Evolutionary conservation across 2,329 filamentous ascomycete genomes (phyloP), one percentile per base, ranked within the genome.

Genomic region (Exserohilum rostratum): DNA sequence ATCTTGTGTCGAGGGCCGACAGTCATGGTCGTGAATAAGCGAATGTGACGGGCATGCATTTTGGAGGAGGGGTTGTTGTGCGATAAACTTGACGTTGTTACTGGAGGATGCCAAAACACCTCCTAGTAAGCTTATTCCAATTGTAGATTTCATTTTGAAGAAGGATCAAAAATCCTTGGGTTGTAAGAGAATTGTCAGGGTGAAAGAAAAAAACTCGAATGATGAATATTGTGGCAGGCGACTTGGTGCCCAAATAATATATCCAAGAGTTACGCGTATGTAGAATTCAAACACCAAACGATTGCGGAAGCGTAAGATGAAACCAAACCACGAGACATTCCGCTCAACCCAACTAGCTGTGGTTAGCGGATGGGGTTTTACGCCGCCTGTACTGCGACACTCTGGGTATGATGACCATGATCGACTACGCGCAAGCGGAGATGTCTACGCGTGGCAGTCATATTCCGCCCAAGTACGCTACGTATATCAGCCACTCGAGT

Each of bases 41-140:
- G 65, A 61, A 18, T 63, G 55, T 12, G 66, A 68, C 1, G 69
- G 65, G 29, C 69, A 72, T 3, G 62, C 62, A 10, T 68, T 58
- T 6, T 64, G 46, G 3, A 71, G 33, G 6, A 71, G 50, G 2
- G 62, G 60, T 17, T 66, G 46, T 40, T 70, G 66, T 12, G 58
- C 53, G 10, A 68, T 22, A 1, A 58, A 38, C n/a, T 67, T 50
- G 15, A 66, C 18, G 22, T 70, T 67, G 29, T 65, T 39, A 25
- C 55, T 62, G 12, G 58, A 58, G 2, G 69, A 52, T 34, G 67
- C 67, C 10, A 65, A 39, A 5, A 63, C 61, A n/a, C 62, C 62
- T 37, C 62, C 58, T 5, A 70, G 46, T 10, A 71, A 46, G 40
- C 61, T 56, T 18, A 71, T 49, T 39, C 55, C 38, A 29, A 68